Base-by-base conservation (phyloP, 805 yeast genomes). In the Kluyveromyces nonfermentans region DNA sequence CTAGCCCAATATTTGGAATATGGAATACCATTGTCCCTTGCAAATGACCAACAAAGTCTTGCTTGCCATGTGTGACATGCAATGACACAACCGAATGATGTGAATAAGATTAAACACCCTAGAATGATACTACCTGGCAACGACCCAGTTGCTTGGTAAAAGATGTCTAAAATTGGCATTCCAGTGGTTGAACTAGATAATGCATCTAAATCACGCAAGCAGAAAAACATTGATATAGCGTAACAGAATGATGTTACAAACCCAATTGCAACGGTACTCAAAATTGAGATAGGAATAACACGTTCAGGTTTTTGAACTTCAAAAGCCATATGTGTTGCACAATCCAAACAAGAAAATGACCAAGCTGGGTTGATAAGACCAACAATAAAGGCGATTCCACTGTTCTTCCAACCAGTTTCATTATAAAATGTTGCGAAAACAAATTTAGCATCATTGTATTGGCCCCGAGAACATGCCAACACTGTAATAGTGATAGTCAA, bases 51-150 rank as follows among this genome's bases (percentile, higher is more conserved):
- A 49, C 82, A 72, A 47, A 79, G 65, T 53, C 88, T 70, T 33
- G 85, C 79, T 53, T 78, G 83, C 84, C 85, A 80, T 4, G 85
- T 78, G 50, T 78, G 83, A 28, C 80, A 75, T 6, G 82, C 74
- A 56, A 79, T 75, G 48, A 74, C 75, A 61, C 84, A 76, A 42
- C 82, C 82, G 47, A 76, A 64, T 10, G 82, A 80, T 8, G 84
- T 75, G 37, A 74, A 62, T 22, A 78, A 59, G 36, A 80, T 67
- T 50, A 79, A 59, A 32, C 71, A 62, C 20, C 75, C 77, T 41
- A 81, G 64, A 12, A 70, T 64, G 19, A 75, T 62, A 2, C 86
- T 85, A 28, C 84, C 87, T 3, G 72, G 75, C 50, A 68, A 74
- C 46, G 67, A 71, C 6, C 63, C 57, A 41, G 78, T 51, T 2